Conservation (phyloP, 176 grass and related monocot genomes). For the Eremochloa ophiuroides region DNA sequence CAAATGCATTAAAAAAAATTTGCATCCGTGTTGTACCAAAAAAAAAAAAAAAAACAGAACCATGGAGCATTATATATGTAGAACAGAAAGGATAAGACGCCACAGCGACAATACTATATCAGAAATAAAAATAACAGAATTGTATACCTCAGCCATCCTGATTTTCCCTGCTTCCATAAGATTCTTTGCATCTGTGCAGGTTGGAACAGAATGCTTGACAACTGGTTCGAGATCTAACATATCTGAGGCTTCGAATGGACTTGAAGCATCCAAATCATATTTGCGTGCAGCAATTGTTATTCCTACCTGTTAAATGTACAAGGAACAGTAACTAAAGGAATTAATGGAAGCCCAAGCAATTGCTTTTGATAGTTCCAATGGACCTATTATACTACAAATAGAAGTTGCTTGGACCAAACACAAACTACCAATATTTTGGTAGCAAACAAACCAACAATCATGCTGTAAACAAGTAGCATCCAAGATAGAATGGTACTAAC, state of each 20-base stretch:
- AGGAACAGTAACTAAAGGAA: neutral
- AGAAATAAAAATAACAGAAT: neutral
- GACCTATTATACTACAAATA: neutral
- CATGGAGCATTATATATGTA: neutral
- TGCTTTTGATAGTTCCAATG: neutral
- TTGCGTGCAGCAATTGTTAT: conserved; percentile 75
- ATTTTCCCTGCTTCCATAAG: conserved; percentile 96
- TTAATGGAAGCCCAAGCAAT: neutral
- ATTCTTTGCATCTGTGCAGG: conserved; percentile 72
- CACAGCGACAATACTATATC: neutral
- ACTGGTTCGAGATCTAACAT: conserved; percentile 92
- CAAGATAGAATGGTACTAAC: conserved; percentile 26
- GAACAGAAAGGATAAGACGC: neutral
- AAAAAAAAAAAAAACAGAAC: neutral
- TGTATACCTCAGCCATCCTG: conserved; percentile 75
- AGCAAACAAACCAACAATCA: neutral
- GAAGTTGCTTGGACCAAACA: neutral
- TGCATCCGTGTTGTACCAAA: neutral
- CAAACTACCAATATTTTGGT: neutral
- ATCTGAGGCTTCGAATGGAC: conserved; percentile 76
- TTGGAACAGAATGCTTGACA: conserved; percentile 92
- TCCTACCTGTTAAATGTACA: conserved; percentile 61
- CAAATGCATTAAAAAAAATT: conserved; percentile 33
- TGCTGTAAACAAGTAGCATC: neutral
- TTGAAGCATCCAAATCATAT: conserved; percentile 61